These are phyloP conservation scores for Polygonum aviculare DNA, from an alignment of 148 eudicot genomes.

Conservation along the genomic window DNA sequence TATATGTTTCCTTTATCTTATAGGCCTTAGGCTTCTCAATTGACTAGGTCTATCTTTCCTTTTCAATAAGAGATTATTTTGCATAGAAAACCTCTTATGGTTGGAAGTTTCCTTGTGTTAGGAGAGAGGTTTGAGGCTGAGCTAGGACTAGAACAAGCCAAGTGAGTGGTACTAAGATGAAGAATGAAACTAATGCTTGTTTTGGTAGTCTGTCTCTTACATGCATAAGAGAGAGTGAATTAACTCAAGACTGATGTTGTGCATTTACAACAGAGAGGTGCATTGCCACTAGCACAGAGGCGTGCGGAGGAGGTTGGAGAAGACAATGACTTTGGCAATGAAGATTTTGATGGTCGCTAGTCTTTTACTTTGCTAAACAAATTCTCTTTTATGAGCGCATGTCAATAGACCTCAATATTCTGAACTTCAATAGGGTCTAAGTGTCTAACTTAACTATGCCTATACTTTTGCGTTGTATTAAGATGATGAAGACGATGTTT, in stretches of 20 bases:
- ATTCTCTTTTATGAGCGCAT: not conserved
- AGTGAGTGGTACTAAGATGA: constrained; percentile 40
- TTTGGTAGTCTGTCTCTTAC: constrained; percentile 30
- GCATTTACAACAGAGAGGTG: constrained; percentile 31
- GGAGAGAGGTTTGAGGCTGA: constrained; percentile 96
- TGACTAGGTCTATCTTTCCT: constrained; percentile 3
- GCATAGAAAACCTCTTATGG: constrained; percentile 91
- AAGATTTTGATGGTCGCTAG: constrained; percentile 41
- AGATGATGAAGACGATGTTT: constrained; percentile 89
- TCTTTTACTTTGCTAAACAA: not conserved
- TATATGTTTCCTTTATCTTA: not conserved
- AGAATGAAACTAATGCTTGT: no score
- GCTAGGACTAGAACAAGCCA: constrained; percentile 88
- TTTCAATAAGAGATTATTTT: constrained; percentile 46
- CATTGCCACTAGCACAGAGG: constrained; percentile 33
- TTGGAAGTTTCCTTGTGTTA: constrained; percentile 82
- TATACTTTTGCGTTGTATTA: constrained; percentile 21
- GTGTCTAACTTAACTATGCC: not conserved
- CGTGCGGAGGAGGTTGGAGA: constrained; percentile 51
- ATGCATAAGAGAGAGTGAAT: not conserved
- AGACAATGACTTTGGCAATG: constrained; percentile 40
- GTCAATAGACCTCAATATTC: not conserved
- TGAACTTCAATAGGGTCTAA: not conserved
- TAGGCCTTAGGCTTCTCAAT: not conserved
- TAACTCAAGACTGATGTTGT: no score